Percentiles rank a stretch among this genome's conserved stretches.
Conservation (phyloP, 345 rosid genomes). For the Ailanthus altissimus region DNA sequence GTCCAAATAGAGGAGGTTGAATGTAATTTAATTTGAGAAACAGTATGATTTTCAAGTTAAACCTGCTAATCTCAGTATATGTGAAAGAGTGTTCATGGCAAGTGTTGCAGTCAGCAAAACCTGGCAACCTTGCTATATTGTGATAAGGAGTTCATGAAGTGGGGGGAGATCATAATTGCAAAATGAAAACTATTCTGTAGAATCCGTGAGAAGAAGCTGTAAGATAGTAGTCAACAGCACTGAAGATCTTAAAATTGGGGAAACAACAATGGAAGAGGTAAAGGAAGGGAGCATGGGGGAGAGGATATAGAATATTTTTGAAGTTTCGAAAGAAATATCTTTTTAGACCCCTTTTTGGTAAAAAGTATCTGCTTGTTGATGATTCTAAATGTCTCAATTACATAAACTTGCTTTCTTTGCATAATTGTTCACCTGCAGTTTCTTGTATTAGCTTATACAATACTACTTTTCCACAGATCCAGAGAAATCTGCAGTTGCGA, state of each 20-base stretch:
- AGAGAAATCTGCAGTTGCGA: constrained; percentile 72
- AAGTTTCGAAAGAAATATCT: background rate
- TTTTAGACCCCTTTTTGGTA: background rate
- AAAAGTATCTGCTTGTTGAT: background rate
- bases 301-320: background rate
- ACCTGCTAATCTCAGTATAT: background rate
- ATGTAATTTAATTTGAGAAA: background rate
- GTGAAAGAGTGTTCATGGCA: background rate
- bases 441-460: constrained; percentile 1
- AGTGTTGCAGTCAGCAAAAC: background rate
- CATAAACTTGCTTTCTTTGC: background rate
- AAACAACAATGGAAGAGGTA: background rate
- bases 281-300: background rate
- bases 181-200: background rate
- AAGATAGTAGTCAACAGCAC: background rate
- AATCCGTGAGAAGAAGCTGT: constrained; percentile 5
- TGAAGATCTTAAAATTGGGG: background rate
- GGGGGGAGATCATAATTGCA: background rate
- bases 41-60: background rate
- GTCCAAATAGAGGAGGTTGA: background rate
- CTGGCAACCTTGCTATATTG: background rate
- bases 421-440: background rate
- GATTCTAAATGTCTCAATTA: constrained; percentile 22
- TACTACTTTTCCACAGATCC: constrained; percentile 53
- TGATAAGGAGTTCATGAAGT: background rate